These are phyloP conservation scores for Coffea humblotiana DNA, from an alignment of 305 asterid genomes.

Conservation along the genomic window DNA sequence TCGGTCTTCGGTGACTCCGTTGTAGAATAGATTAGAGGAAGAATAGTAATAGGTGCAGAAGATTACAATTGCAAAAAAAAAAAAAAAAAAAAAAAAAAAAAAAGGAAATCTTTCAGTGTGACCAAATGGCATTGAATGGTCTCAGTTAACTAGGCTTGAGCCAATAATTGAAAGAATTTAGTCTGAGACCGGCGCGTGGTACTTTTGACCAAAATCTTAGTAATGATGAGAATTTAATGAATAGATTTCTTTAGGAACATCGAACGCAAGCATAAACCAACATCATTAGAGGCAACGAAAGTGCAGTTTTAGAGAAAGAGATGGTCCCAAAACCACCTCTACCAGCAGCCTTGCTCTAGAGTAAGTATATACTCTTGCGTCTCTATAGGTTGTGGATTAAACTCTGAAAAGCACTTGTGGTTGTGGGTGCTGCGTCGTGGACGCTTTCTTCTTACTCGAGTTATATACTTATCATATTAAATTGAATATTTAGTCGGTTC, in stretches of 20 bases:
- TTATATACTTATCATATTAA: no score
- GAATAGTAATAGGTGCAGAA: no score
- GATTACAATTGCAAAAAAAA: no score
- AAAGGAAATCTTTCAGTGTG: neutral
- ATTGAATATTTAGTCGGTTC: neutral
- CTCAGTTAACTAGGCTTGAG: neutral
- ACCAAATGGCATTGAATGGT: constrained; percentile 11
- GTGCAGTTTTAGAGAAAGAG: neutral
- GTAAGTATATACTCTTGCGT: neutral
- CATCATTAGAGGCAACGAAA: neutral
- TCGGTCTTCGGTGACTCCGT: no score
- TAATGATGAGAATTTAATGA: constrained; percentile 3
- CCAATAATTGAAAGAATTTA: constrained; percentile 6
- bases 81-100: no score
- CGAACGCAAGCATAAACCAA: neutral
- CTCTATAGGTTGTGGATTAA: no score
- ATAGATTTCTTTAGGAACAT: neutral
- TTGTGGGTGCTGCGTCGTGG: no score
- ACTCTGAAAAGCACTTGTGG: no score
- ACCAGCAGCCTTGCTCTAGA: neutral
- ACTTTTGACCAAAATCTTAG: neutral
- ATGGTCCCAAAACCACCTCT: neutral
- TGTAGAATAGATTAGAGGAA: no score
- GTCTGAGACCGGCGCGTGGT: constrained; percentile 5
- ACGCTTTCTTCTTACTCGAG: neutral